Percentiles rank a stretch among this genome's conserved stretches.
phyloP scores from a whole-genome alignment of 2,329 filamentous ascomycete genomes.

The Sclerotinia trifoliorum region DNA sequence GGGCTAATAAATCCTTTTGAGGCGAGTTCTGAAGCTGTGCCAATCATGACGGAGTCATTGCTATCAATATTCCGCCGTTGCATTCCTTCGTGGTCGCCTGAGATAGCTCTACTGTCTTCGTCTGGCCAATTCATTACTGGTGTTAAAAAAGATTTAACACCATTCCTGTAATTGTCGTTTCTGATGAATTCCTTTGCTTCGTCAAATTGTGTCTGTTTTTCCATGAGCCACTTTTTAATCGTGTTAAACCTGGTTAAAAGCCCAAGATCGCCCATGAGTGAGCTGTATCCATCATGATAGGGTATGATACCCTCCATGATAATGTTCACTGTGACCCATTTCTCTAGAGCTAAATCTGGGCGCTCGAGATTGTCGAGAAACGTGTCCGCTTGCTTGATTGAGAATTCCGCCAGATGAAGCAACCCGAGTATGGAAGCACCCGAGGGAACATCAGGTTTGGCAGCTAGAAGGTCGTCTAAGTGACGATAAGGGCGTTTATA shows the following conservation, averaged over 20 bases:
- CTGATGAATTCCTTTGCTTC: neutral
- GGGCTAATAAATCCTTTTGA: neutral
- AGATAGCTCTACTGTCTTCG: neutral
- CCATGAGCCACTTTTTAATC: slow-evolving; percentile 2
- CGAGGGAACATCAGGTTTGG: neutral
- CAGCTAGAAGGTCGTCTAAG: neutral
- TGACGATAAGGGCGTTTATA: slow-evolving; percentile 7
- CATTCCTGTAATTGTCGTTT: neutral
- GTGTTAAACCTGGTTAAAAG: neutral
- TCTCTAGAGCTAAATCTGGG: slow-evolving; percentile 15
- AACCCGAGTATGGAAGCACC: neutral
- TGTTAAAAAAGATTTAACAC: neutral
- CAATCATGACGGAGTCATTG: neutral
- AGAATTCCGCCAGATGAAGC: slow-evolving; percentile 6
- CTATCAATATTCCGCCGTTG: neutral
- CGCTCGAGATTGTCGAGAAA: slow-evolving; percentile 11
- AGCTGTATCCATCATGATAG: neutral
- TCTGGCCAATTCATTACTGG: neutral
- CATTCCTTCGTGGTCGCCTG: neutral
- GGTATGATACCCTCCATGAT: neutral
- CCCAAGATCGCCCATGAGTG: neutral
- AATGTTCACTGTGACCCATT: slow-evolving; percentile 3
- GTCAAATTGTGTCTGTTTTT: neutral
- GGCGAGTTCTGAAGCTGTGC: neutral
- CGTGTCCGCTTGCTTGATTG: slow-evolving; percentile 2